A percentile compares a stretch with the other conserved stretches of the same genome.
phyloP scores from a whole-genome alignment of 208 protist species.

The Porcisia hertigi region DNA sequence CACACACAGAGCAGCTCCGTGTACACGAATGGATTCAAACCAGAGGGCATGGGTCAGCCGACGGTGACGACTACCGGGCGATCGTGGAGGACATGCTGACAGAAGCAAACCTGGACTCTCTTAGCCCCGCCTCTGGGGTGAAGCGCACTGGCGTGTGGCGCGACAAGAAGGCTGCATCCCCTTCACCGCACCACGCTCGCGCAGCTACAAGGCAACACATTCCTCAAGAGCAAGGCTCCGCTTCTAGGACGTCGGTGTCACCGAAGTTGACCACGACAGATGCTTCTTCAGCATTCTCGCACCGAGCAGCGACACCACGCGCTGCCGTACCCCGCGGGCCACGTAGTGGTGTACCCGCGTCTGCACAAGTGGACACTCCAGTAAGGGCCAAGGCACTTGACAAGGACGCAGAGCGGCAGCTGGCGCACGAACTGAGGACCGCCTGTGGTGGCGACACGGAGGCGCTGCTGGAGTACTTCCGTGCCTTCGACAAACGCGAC shows the following conservation, averaged over 20 bases:
- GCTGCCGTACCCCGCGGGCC: background rate
- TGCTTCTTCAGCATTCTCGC: background rate
- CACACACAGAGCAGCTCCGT: constrained; percentile 1
- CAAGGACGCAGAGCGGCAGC: constrained; percentile 1
- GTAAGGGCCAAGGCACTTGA: background rate
- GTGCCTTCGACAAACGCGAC: constrained; percentile 36
- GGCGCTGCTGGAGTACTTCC: constrained; percentile 34
- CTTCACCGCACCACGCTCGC: background rate
- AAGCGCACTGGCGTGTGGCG: background rate
- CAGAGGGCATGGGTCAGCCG: constrained; percentile 2
- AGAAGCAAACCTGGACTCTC: background rate
- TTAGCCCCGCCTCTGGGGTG: background rate
- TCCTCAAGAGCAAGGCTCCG: background rate
- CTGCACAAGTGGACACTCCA: background rate
- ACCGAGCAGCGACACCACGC: background rate
- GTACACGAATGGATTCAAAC: background rate
- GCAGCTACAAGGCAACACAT: background rate
- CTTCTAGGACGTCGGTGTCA: background rate
- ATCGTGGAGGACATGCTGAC: constrained; percentile 15
- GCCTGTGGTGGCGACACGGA: constrained; percentile 40
- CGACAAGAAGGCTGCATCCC: background rate
- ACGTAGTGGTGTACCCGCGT: background rate
- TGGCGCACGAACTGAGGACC: constrained; percentile 33
- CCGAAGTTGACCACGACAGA: background rate
- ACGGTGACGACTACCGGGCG: constrained; percentile 9